phyloP scores from a whole-genome alignment of 176 grass and related monocot species.

The Dendrocalamus sinicus region DNA sequence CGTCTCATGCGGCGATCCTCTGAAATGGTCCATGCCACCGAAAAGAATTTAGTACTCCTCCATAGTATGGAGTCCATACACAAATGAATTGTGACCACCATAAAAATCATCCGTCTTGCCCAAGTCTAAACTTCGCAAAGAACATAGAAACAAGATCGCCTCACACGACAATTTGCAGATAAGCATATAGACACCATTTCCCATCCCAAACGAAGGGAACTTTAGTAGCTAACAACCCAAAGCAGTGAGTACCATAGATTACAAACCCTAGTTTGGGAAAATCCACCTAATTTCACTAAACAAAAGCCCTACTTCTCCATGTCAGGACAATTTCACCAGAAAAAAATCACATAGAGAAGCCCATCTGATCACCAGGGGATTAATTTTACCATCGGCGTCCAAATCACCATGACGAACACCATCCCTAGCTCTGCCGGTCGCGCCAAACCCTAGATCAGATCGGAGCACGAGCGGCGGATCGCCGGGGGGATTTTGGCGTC shows the following conservation, averaged over 20 bases:
- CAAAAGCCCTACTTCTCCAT: neutral
- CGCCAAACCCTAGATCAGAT: too few species aligned
- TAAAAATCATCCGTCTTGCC: neutral
- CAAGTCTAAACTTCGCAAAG: neutral
- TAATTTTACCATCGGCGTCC: neutral
- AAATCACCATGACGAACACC: neutral
- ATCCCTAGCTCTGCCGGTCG: too few species aligned
- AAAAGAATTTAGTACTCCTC: too few species aligned
- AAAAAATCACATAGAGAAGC: neutral
- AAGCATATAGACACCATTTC: too few species aligned
- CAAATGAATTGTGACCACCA: neutral
- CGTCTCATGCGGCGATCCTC: too few species aligned
- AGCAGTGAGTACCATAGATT: neutral
- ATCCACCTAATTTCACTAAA: neutral
- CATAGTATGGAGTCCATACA: neutral
- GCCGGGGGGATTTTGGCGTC: too few species aligned
- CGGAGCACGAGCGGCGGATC: too few species aligned
- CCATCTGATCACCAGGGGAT: neutral
- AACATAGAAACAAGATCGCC: neutral
- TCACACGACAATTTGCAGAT: neutral
- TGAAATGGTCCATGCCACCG: too few species aligned
- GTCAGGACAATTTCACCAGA: neutral
- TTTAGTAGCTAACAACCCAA: neutral
- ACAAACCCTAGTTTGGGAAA: conserved; percentile 15
- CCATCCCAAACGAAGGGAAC: neutral